phyloP scores from a whole-genome alignment of 2,329 filamentous ascomycete species.

The Beauveria sp. region DNA sequence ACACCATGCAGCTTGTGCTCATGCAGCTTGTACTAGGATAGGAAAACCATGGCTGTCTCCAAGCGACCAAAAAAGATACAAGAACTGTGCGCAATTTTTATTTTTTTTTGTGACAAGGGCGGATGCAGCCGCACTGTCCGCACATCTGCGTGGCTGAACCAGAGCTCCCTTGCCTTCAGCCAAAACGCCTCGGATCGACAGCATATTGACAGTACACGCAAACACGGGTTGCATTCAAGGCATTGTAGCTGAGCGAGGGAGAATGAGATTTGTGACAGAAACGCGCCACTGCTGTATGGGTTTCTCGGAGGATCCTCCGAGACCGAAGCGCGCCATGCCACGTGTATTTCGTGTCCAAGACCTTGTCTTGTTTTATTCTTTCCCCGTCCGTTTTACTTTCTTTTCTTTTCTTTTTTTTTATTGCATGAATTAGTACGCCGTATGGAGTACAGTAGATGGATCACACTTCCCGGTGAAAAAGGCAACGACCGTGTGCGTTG shows the following conservation, averaged over 20 bases:
- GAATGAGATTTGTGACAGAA: not conserved
- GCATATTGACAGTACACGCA: not conserved
- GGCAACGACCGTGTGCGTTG: no score
- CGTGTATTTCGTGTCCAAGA: not conserved
- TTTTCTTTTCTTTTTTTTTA: no score
- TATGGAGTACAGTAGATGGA: no score
- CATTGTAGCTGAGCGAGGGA: not conserved
- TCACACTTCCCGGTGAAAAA: no score
- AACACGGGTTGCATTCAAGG: not conserved
- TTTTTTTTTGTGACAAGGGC: no score
- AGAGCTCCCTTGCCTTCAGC: not conserved
- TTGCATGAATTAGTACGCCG: no score
- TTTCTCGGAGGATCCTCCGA: slow-evolving; percentile 2
- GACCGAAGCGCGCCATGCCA: not conserved
- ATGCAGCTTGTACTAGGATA: no score
- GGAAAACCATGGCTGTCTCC: not conserved
- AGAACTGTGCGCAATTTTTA: no score
- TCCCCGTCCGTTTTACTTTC: not conserved
- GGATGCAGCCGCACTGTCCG: no score
- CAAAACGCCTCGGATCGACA: not conserved
- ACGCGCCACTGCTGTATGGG: not conserved
- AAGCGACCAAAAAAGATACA: not conserved
- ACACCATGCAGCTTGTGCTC: not conserved
- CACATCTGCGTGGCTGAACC: not conserved
- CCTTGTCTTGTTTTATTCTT: not conserved